Base-by-base conservation (phyloP, 257 asterid genomes). In the Nicotiana benthamiana region DNA sequence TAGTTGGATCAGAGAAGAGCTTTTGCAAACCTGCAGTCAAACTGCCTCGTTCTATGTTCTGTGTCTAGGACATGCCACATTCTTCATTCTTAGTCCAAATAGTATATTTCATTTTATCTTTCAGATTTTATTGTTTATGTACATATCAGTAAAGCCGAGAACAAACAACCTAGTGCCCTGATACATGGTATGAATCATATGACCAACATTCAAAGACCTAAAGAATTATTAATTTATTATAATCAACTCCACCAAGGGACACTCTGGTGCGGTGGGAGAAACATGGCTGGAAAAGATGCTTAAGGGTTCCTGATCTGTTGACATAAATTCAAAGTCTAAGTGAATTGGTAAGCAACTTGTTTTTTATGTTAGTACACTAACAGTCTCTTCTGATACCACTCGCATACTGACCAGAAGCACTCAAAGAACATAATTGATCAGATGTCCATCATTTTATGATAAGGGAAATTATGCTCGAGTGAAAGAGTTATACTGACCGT, bases 401-500 rank as follows among this genome's bases (percentile, higher is more conserved):
- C 6, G 57, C 57, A 70, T 13, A 43, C 34, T 46, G 59, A 70
- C 34, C 57, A 22, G 1, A 3, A 70, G 27, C 13, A 70, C 4
- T 24, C 59, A 24, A 36, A 48, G 24, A 24, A 48, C 60, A 72
- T 3, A 46, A 46, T 20, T 48, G 15, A 46, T 24, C 78, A 72
- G 78, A 17, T 72, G n/a, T 48, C 28, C 60, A 46, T 24, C 60
- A 72, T 24, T 72, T 46, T 48, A 72, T 72, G 15, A 46, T 6
- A 72, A 15, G 8, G 20, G 7, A 70, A 15, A 46, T 24, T 48
- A 18, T 70, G 56, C 46, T 43, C 36, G 12, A 70, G 59, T 1
- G 59, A 13, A 70, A 70, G 36, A 7, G 60, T 15, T 46, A 72
- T 83, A 89, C 99, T 84, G 83, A 96, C 99, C 97, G 89, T 82